phyloP scores from a whole-genome alignment of 2,329 filamentous ascomycete species.

The Cylindrodendrum hubeiense region DNA sequence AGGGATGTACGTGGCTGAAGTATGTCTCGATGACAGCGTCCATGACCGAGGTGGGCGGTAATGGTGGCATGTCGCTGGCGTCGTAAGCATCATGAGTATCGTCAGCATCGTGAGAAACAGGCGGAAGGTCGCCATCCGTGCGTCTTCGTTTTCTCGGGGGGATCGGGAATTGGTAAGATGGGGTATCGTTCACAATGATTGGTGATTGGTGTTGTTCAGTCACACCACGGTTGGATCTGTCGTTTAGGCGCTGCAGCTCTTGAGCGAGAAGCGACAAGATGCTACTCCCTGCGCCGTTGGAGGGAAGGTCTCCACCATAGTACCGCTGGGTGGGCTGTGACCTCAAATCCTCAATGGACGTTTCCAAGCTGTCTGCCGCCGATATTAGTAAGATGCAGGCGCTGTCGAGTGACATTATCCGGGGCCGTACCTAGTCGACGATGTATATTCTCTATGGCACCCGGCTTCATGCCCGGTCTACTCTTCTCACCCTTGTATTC shows the following conservation, averaged over 20 bases:
- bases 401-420: neutral
- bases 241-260: slow-evolving; percentile 23
- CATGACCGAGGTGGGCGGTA: slow-evolving; percentile 12
- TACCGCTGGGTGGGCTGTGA: neutral
- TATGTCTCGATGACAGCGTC: slow-evolving; percentile 48
- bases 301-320: neutral
- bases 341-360: slow-evolving; percentile 9
- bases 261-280: slow-evolving; percentile 25
- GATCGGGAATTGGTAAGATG: neutral
- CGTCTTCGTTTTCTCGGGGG: slow-evolving; percentile 4
- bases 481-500: slow-evolving; percentile 47
- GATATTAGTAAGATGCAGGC: neutral
- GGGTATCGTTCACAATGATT: neutral
- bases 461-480: slow-evolving; percentile 53
- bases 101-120: neutral
- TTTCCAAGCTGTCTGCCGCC: slow-evolving; percentile 29
- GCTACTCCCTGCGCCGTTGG: neutral
- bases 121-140: neutral
- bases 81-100: neutral
- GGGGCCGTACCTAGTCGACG: slow-evolving; percentile 44
- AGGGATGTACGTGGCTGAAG: slow-evolving; percentile 53
- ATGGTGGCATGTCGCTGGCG: neutral
- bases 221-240: neutral
- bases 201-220: neutral
- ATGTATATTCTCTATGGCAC: slow-evolving; percentile 52